Conservation (phyloP, 2,329 filamentous ascomycete species). For the Ustilaginoidea virens region DNA sequence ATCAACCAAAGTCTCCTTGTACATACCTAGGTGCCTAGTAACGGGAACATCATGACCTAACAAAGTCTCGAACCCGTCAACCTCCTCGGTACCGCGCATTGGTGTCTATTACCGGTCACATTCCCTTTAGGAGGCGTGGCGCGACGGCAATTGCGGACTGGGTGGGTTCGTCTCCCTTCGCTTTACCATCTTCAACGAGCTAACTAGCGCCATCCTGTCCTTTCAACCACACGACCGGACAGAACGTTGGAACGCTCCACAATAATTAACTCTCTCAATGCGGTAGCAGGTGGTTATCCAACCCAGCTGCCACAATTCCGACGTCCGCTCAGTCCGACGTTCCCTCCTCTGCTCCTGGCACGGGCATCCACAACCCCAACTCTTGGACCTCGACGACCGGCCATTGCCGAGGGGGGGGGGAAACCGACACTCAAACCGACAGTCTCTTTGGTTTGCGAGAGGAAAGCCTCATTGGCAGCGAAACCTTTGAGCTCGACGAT, state of each 20-base stretch:
- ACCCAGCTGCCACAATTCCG: constrained; percentile 19
- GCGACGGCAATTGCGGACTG: too few species aligned
- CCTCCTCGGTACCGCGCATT: too few species aligned
- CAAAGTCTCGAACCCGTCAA: too few species aligned
- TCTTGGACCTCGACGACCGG: constrained; percentile 10
- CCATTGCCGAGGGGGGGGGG: constrained; percentile 22
- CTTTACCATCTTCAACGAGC: too few species aligned
- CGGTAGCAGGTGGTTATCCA: constrained; percentile 1
- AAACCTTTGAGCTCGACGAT: constrained; percentile 26
- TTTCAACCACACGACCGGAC: constrained; percentile 1
- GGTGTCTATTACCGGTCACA: too few species aligned
- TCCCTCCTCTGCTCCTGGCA: constrained; percentile 24
- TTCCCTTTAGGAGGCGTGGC: too few species aligned
- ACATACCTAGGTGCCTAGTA: too few species aligned
- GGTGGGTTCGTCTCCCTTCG: too few species aligned
- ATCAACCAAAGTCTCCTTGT: too few species aligned
- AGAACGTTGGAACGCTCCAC: constrained; percentile 1
- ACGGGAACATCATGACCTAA: too few species aligned
- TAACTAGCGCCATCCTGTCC: too few species aligned
- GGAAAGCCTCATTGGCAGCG: constrained; percentile 5
- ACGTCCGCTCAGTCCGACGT: constrained; percentile 11
- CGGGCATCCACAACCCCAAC: constrained; percentile 10
- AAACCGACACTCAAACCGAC: constrained; percentile 4
- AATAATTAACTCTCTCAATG: constrained; percentile 2
- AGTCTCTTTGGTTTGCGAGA: constrained; percentile 1